Conservation (phyloP, 1,139 yeast species). For the Sugiyamaella novakii region DNA sequence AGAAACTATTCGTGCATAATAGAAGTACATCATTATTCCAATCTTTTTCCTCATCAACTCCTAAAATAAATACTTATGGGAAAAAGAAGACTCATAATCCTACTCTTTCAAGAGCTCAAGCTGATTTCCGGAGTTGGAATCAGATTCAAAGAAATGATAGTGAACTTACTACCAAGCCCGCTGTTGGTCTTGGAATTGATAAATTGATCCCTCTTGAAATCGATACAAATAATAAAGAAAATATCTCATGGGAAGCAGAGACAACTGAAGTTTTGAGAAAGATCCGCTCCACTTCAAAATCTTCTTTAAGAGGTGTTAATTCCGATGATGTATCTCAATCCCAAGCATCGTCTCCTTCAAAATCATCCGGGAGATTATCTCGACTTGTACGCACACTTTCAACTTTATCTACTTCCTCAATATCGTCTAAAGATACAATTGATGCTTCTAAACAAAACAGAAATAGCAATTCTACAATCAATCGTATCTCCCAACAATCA, state of each 20-base stretch:
- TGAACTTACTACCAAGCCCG: slow-evolving; percentile 9
- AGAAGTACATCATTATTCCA: slow-evolving; percentile 21
- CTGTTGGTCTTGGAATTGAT: slow-evolving; percentile 28
- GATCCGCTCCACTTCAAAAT: slow-evolving; percentile 24
- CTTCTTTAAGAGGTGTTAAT: slow-evolving; percentile 8
- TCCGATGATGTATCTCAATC: background rate
- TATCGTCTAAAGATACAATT: slow-evolving; percentile 30
- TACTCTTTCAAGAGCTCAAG: slow-evolving; percentile 29
- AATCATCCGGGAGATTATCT: slow-evolving; percentile 19
- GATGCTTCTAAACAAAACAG: slow-evolving; percentile 21
- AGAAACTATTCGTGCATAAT: slow-evolving; percentile 20
- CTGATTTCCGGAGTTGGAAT: slow-evolving; percentile 32
- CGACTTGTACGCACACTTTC: slow-evolving; percentile 31
- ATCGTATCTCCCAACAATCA: slow-evolving; percentile 32
- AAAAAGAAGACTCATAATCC: slow-evolving; percentile 28
- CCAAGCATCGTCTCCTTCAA: slow-evolving; percentile 18
- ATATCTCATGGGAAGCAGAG: slow-evolving; percentile 31
- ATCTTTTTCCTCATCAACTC: slow-evolving; percentile 18
- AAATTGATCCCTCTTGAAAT: slow-evolving; percentile 23
- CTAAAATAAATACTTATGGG: slow-evolving; percentile 31
- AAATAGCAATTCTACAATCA: slow-evolving; percentile 23
- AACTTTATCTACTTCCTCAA: slow-evolving; percentile 26
- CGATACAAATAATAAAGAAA: slow-evolving; percentile 26
- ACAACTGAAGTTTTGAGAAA: slow-evolving; percentile 30
- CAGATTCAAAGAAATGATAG: slow-evolving; percentile 19